Percentiles rank a stretch among this genome's conserved stretches.
Evolutionary conservation across 129 eudicot species (phyloP).

Genomic region (Glebionis coronaria): DNA sequence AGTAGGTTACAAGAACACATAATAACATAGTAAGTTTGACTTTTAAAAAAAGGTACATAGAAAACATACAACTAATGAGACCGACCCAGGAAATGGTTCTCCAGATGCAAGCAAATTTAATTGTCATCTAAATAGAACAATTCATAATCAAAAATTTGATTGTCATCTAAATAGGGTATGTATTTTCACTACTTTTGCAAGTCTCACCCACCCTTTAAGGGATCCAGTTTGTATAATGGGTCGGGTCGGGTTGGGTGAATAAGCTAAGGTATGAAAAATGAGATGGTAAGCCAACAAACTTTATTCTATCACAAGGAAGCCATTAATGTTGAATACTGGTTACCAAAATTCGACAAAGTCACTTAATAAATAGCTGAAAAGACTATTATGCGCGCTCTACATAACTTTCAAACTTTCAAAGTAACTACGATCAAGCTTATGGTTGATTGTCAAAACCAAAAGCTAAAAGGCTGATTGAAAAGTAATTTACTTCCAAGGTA

Average conservation of each 20-base stretch:
- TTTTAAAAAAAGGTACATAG: too few relatives aligned
- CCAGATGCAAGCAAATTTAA: too few relatives aligned
- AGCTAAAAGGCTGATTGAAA: not conserved
- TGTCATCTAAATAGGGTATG: not conserved
- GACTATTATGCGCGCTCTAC: not conserved
- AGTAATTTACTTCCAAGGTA: conserved; percentile 1
- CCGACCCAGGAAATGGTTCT: too few relatives aligned
- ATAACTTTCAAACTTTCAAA: too few relatives aligned
- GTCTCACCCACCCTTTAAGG: not conserved
- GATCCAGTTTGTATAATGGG: not conserved
- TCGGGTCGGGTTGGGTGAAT: not conserved
- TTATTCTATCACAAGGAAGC: conserved; percentile 5
- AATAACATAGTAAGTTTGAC: too few relatives aligned
- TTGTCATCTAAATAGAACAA: too few relatives aligned
- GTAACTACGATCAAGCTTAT: too few relatives aligned
- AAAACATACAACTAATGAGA: too few relatives aligned
- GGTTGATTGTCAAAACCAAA: conserved; percentile 11
- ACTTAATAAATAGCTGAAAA: conserved; percentile 2
- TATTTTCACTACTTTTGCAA: not conserved
- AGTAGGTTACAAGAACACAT: conserved; percentile 84
- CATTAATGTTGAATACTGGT: conserved; percentile 5
- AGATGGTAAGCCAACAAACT: not conserved
- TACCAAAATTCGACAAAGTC: not conserved
- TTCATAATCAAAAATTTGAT: too few relatives aligned
- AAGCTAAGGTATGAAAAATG: not conserved